Evolutionary conservation across 805 yeast genomes (phyloP).

Genomic region (Cyberlindnera maritima): DNA sequence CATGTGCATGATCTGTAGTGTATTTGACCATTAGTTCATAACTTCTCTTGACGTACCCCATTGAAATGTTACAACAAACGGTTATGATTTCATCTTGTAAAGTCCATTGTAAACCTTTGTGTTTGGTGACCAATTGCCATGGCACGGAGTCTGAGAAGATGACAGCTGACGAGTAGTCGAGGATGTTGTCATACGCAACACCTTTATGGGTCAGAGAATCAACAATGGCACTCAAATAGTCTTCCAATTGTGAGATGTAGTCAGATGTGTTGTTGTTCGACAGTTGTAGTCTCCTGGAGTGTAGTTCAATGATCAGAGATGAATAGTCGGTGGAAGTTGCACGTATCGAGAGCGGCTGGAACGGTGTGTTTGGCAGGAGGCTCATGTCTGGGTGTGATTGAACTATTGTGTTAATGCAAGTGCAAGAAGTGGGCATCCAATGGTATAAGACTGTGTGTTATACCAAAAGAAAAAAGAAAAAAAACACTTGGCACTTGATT

Average conservation of each 20-base stretch:
- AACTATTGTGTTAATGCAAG: no score
- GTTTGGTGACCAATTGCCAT: constrained; percentile 13
- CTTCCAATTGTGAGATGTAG: constrained; percentile 2
- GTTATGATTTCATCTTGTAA: constrained; percentile 20
- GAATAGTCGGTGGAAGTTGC: no score
- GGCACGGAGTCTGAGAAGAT: constrained; percentile 9
- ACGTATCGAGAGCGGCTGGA: neutral
- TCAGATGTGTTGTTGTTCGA: neutral
- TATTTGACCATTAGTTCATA: constrained; percentile 12
- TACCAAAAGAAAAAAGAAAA: no score
- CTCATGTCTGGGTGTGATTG: no score
- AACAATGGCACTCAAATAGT: neutral
- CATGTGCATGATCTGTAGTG: neutral
- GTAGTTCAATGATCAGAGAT: neutral
- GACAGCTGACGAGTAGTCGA: neutral
- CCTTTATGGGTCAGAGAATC: neutral
- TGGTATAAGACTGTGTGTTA: no score
- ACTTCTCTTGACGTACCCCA: constrained; percentile 13
- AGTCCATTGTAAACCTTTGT: constrained; percentile 16
- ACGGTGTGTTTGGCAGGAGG: neutral
- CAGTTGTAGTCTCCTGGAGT: neutral
- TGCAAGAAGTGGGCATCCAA: no score
- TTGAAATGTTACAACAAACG: constrained; percentile 13
- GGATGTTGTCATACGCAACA: neutral
- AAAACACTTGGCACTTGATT: no score